Evolutionary conservation across 164 flowering plant species (phyloP), one percentile per base, ranked within the genome.

Genomic region (Sextonia rubra): DNA sequence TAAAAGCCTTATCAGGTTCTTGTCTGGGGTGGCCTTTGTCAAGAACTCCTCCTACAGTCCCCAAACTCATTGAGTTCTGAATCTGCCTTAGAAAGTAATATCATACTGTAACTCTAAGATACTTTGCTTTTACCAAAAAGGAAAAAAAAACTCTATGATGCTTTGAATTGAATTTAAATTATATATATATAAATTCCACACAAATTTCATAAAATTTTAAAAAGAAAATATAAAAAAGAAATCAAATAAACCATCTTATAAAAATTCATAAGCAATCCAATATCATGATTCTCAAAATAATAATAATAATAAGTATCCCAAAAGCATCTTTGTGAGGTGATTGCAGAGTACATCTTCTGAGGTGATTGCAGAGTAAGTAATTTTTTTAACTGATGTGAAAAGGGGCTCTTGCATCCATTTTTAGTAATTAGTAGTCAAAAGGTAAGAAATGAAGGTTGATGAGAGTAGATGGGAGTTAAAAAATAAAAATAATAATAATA

Each of bases 11-110:
- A 89, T 85, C 80, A 95, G 80, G 37, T 90, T 93, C 86, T 91
- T 95, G 72, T 92, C 98, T n/a, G 90, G 73, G 4, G 99, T 95
- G 48, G 99, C 85, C 86, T 90, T 91, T 14, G 90, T 56, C 6
- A 95, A 84, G 75, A 37, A 37, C 78, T 85, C 99, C 75, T 95
- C 99, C 99, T 95, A 61, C 74, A 63, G 26, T 32, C 20, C 8
- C n/a, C 68, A 23, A 47, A 12, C n/a, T 29, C 44, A 4, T 30
- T 30, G 12, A 52, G 37, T 47, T 22, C 18, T 29, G 12, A 20
- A 25, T 70, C 63, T 24, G 56, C 4, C 17, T 20, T 8, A 3
- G 15, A 5, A 25, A 70, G 56, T 22, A 18, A 23, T 47, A 70
- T 24, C 23, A 62, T n/a, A 70, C 25, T 26, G 22, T n/a, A 20